phyloP scores from a whole-genome alignment of 345 rosid species.

The Draba incana region DNA sequence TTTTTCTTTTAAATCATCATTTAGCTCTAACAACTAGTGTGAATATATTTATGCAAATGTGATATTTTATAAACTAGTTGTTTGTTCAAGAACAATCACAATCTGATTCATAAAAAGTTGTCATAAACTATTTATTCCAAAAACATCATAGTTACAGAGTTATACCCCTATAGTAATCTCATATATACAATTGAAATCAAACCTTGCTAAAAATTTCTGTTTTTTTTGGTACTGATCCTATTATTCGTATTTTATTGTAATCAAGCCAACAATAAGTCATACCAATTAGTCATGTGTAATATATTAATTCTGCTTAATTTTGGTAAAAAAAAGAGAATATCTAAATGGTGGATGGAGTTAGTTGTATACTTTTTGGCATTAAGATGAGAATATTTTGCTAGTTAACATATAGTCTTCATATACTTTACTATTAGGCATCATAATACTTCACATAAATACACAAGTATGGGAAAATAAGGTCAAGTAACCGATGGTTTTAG shows the following conservation, averaged over 20 bases:
- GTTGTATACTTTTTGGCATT: constrained; percentile 38
- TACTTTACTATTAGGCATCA: constrained; percentile 14
- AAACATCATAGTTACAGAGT: too few species aligned
- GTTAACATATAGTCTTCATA: not conserved
- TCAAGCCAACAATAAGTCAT: constrained; percentile 22
- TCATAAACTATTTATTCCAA: not conserved
- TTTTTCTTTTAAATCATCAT: too few species aligned
- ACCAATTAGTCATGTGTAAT: constrained; percentile 25
- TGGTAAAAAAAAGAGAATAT: constrained; percentile 6
- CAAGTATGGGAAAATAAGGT: not conserved
- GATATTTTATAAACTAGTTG: not conserved
- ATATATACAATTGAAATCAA: not conserved
- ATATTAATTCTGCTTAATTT: not conserved
- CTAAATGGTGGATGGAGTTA: constrained; percentile 39
- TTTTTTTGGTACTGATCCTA: not conserved
- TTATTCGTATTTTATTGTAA: not conserved
- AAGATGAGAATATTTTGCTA: constrained; percentile 32
- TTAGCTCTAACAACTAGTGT: too few species aligned
- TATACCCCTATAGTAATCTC: too few species aligned
- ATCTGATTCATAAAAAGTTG: not conserved
- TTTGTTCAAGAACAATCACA: not conserved
- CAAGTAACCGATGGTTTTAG: constrained; percentile 26
- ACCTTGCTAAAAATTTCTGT: not conserved
- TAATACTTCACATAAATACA: constrained; percentile 9
- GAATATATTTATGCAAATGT: not conserved